Percentiles rank a stretch among this genome's conserved stretches.
Evolutionary conservation across 495 filamentous ascomycete species (phyloP).

Genomic region (Neurospora sp.): DNA sequence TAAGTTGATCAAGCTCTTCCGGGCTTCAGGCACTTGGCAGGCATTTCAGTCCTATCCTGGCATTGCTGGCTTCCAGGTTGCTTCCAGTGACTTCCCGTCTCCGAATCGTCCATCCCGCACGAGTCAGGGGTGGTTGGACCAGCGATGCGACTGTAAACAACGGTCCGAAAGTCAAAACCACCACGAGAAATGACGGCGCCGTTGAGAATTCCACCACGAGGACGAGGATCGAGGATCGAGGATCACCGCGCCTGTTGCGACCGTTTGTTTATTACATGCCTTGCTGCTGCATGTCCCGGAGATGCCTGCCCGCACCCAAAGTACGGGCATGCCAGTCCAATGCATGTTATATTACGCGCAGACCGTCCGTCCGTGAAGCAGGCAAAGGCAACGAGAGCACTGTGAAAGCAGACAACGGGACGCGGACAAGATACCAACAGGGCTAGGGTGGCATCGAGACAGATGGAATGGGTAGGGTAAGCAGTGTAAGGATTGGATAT

Average conservation of each 20-base stretch:
- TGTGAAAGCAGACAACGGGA: neutral
- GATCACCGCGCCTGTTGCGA: neutral
- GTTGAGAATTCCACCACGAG: neutral
- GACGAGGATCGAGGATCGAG: neutral
- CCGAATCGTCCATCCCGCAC: neutral
- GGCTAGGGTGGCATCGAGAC: neutral
- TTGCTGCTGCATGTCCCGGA: neutral
- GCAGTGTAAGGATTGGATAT: neutral
- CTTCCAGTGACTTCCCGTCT: neutral
- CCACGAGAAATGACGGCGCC: neutral
- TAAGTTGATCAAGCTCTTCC: neutral
- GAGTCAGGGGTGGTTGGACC: neutral
- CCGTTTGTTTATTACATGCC: neutral
- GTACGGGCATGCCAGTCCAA: neutral
- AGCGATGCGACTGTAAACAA: neutral
- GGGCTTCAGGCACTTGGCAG: neutral
- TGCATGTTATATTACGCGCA: neutral
- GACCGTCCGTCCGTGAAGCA: neutral
- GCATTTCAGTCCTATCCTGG: neutral
- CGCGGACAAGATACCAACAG: neutral
- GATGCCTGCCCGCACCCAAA: neutral
- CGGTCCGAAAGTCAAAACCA: neutral
- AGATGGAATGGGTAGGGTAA: neutral
- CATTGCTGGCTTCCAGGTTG: neutral
- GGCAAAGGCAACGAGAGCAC: neutral